These are phyloP conservation scores for Salinomyces thailandicus DNA, from an alignment of 2,329 filamentous ascomycete genomes.

Conservation along the genomic window DNA sequence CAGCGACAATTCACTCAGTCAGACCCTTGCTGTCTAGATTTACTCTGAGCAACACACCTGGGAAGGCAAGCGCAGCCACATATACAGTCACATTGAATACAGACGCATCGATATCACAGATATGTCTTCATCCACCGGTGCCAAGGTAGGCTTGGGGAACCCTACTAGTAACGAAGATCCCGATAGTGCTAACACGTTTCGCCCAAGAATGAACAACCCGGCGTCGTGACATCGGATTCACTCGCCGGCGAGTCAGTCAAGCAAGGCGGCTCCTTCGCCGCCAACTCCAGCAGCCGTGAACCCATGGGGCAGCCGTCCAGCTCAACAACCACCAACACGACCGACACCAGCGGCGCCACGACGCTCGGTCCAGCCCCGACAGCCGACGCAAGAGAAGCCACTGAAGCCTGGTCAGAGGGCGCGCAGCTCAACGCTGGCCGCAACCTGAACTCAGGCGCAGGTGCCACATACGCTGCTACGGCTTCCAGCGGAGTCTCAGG, in stretches of 20 bases:
- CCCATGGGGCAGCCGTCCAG: constrained; percentile 40
- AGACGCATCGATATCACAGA: too few relatives aligned
- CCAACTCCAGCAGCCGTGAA: constrained; percentile 46
- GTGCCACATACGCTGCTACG: neutral
- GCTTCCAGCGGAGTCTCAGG: neutral
- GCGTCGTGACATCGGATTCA: constrained; percentile 55
- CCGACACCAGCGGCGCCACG: constrained; percentile 43
- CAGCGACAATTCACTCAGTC: too few relatives aligned
- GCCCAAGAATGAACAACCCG: constrained; percentile 53
- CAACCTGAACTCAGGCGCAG: constrained; percentile 24
- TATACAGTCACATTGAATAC: too few relatives aligned
- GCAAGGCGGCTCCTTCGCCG: constrained; percentile 48
- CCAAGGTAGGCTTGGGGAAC: constrained; percentile 7
- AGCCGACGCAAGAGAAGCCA: constrained; percentile 36
- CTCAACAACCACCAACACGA: constrained; percentile 48
- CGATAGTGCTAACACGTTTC: constrained; percentile 37
- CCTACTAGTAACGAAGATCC: too few relatives aligned
- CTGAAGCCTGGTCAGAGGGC: constrained; percentile 30
- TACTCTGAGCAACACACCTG: too few relatives aligned
- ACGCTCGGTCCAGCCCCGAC: constrained; percentile 40
- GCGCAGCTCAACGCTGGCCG: constrained; percentile 31
- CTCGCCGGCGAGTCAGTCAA: constrained; percentile 64
- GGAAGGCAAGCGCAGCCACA: too few relatives aligned
- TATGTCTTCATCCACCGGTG: constrained; percentile 6
- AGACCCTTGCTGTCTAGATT: too few relatives aligned